Evolutionary conservation across 306 rosid genomes (phyloP), one percentile per base, ranked within the genome.

Genomic region (Casuarina glauca): DNA sequence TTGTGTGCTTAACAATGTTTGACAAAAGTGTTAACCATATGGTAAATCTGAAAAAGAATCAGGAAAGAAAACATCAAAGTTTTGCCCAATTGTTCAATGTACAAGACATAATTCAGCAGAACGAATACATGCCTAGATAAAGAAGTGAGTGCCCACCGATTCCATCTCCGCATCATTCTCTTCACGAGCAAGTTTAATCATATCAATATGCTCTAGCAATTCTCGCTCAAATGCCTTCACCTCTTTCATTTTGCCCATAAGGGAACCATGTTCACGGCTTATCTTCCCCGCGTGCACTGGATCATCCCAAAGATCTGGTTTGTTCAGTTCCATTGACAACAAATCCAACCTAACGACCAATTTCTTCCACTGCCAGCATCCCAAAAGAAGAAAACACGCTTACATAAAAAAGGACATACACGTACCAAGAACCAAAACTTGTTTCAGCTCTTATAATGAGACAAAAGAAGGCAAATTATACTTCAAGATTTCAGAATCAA

Each of bases 191-290:
- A 93, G 96, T 88, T 86, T 95, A 46, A 95, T 85, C 94, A 95
- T 90, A 82, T 95, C 97, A 77, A 95, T 75, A 86, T 95, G 96
- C 81, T 93, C 98, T 6, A 95, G 90, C 69, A 95, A 83, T 76
- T 93, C 98, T 58, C 71, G 85, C 81, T 93, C 98, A 81, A 91
- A 90, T 19, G 88, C 91, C 81, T 78, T 90, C 52, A 95, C 96
- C 84, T 87, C 93, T 79, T 93, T 91, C 91, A 93, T 79, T 84
- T 93, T 95, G 67, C 96, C 97, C 62, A 87, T 38, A 9, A 95
- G 87, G 0, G 97, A 89, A 26, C 99, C 99, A 36, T 95, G 96
- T 81, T 93, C 98, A n/a, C 94, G 86, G 80, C 97, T 95, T 58
- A 93, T 80, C 83, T 82, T 89, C 42, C 91, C 92, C 0, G 97